Evolutionary conservation across 2,329 filamentous ascomycete genomes (phyloP).

Genomic region (Rhexocercosporidium sp.): DNA sequence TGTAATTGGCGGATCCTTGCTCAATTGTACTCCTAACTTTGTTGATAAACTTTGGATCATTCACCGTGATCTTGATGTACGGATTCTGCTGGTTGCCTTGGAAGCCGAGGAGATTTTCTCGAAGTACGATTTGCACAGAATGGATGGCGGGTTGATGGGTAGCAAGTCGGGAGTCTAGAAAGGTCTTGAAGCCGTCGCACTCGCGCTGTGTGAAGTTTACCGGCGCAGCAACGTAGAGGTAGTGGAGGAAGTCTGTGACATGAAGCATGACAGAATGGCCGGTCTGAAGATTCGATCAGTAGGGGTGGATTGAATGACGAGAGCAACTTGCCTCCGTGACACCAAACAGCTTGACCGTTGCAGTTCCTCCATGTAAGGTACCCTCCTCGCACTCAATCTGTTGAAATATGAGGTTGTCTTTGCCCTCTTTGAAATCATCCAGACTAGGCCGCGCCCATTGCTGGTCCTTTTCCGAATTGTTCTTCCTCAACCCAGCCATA

Average conservation of each 20-base stretch:
- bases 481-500: conserved; percentile 82
- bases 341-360: conserved; percentile 90
- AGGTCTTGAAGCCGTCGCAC: conserved; percentile 78
- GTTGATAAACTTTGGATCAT: conserved; percentile 83
- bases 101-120: conserved; percentile 92
- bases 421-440: conserved; percentile 64
- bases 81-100: conserved; percentile 91
- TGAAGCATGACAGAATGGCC: conserved; percentile 95
- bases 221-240: conserved; percentile 91
- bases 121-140: conserved; percentile 79
- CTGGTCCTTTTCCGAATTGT: conserved; percentile 91
- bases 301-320: background rate
- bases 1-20: conserved; percentile 81
- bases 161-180: conserved; percentile 79
- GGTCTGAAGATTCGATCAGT: conserved; percentile 45
- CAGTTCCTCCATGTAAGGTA: conserved; percentile 73
- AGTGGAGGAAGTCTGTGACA: conserved; percentile 94
- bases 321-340: conserved; percentile 72
- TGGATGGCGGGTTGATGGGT: conserved; percentile 76
- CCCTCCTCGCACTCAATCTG: conserved; percentile 96
- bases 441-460: conserved; percentile 78
- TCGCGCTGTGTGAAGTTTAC: conserved; percentile 80
- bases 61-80: conserved; percentile 92
- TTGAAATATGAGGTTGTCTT: conserved; percentile 83
- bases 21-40: conserved; percentile 79